Percentiles rank a stretch among this genome's conserved stretches.
Conservation (phyloP, 1,284 basidiomycete species). For the Austropuccinia psidii region DNA sequence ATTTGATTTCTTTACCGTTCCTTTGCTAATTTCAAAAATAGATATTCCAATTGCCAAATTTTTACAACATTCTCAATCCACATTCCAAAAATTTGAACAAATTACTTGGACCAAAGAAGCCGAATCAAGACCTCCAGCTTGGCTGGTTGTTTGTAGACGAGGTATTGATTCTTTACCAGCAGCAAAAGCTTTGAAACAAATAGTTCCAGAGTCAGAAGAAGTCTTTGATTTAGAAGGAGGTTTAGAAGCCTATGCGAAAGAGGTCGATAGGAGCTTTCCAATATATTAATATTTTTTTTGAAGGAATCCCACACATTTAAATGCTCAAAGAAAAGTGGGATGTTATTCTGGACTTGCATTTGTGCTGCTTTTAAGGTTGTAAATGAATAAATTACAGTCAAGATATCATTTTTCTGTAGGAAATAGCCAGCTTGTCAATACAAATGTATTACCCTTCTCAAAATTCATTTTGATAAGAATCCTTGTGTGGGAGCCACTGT, state of each 20-base stretch:
- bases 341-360: too few relatives aligned
- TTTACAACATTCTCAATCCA: not conserved
- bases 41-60: conserved; percentile 5
- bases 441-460: too few relatives aligned
- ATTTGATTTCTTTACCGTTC: not conserved
- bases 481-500: too few relatives aligned
- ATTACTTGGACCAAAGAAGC: not conserved
- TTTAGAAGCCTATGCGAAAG: not conserved
- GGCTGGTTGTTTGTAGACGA: conserved; percentile 67
- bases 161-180: conserved; percentile 92
- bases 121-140: conserved; percentile 44
- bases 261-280: not conserved
- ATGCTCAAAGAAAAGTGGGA: too few relatives aligned
- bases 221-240: conserved; percentile 5
- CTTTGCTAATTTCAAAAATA: not conserved
- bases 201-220: too few relatives aligned
- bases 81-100: not conserved
- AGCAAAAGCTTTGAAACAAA: conserved; percentile 44
- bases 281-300: not conserved
- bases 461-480: too few relatives aligned
- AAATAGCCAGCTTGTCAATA: too few relatives aligned
- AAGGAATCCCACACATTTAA: not conserved
- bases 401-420: too few relatives aligned
- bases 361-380: too few relatives aligned
- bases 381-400: too few relatives aligned